These are phyloP conservation scores for Paecilomyces formosus DNA, from an alignment of 2,329 filamentous ascomycete genomes.

Conservation along the genomic window DNA sequence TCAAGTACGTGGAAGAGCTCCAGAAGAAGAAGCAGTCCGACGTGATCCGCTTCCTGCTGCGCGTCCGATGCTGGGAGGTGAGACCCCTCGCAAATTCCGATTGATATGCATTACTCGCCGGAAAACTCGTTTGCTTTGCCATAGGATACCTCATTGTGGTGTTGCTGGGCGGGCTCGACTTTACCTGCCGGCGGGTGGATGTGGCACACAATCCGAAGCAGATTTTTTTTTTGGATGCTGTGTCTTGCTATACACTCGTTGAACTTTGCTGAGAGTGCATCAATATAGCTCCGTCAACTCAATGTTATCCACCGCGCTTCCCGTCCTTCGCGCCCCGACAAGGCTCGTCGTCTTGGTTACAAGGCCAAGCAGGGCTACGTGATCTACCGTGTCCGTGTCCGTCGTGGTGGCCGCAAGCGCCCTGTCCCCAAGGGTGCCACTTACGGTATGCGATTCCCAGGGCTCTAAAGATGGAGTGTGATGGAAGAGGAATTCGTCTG, in stretches of 20 bases:
- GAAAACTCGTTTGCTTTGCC: slow-evolving; percentile 27
- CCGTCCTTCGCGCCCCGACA: slow-evolving; percentile 96
- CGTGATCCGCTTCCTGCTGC: slow-evolving; percentile 99
- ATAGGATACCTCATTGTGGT: slow-evolving; percentile 23
- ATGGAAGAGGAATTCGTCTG: background rate
- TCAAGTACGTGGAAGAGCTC: slow-evolving; percentile 99
- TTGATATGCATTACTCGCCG: slow-evolving; percentile 27
- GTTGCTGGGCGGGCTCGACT: slow-evolving; percentile 23
- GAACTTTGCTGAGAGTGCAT: slow-evolving; percentile 99
- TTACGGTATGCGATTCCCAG: slow-evolving; percentile 65
- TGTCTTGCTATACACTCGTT: slow-evolving; percentile 95
- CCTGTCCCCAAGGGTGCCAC: slow-evolving; percentile 96
- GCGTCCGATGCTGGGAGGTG: slow-evolving; percentile 99
- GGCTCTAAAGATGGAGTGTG: background rate
- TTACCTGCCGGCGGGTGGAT: slow-evolving; percentile 30
- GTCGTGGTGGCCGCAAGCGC: slow-evolving; percentile 97
- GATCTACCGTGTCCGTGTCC: slow-evolving; percentile 98
- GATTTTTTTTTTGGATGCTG: slow-evolving; percentile 25
- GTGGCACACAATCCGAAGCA: slow-evolving; percentile 37
- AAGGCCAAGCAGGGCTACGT: slow-evolving; percentile 99
- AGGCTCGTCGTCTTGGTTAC: slow-evolving; percentile 99
- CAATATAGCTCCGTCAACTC: slow-evolving; percentile 99
- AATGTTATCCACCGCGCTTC: slow-evolving; percentile 99
- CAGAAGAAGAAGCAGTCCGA: slow-evolving; percentile 99
- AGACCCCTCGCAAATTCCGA: slow-evolving; percentile 30